Base-by-base conservation (phyloP, 2,329 filamentous ascomycete genomes). In the Botrytis pseudocinerea region DNA sequence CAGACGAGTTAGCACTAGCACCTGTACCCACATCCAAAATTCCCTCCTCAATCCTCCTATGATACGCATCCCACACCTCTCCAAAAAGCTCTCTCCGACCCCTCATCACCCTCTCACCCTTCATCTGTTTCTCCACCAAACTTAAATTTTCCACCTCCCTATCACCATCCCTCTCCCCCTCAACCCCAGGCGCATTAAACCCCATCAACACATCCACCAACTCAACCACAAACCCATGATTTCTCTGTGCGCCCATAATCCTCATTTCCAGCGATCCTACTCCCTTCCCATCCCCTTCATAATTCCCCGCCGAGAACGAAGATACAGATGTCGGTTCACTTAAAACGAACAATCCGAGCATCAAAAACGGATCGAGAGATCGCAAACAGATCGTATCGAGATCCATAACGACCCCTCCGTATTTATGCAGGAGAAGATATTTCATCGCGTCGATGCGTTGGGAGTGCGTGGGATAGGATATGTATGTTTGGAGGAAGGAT, bases 101-200 rank as follows among this genome's bases (percentile, higher is more conserved):
- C 38, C 20, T 42, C 14, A 1, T 18, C 7, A 62, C n/a, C 1
- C 8, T 59, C 28, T 22, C 28, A 3, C 51, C n/a, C 9, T 32
- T 35, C 4, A 3, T 35, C 4, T 20, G 10, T 5, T 59, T 35
- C 28, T 18, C 28, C 18, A 1, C 12, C 28, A 59, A 59, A 35
- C 3, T 22, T 4, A 10, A 12, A 1, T 0, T 4, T 22, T 1
- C 16, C 1, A 0, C 18, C 7, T 4, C 3, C 35, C 1, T 35
- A 10, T 38, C 4, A 38, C 35, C 5, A 7, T 2, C 16, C 0
- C 20, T 32, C 18, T 2, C 28, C 2, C 28, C 28, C 1, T 28
- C 4, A 5, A 32, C 25, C 8, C 60, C 38, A 0, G 60, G 38
- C 9, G 60, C 60, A 42, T 28, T 16, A 42, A 20, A 28, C 3